phyloP scores from a whole-genome alignment of 805 yeast genomes.

The Danielia reshetovae region DNA sequence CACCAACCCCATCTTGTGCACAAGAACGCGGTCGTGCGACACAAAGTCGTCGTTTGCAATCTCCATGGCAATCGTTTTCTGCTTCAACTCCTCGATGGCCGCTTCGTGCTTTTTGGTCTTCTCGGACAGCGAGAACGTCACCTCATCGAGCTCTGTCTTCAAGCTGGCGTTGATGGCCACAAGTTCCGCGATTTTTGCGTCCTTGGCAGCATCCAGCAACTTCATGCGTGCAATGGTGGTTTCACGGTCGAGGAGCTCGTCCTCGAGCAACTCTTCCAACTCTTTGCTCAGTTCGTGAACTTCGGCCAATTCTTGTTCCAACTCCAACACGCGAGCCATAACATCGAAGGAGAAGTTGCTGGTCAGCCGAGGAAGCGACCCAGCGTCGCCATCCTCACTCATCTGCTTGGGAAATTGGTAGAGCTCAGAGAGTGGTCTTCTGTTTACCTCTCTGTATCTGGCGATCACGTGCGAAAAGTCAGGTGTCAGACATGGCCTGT shows the following conservation, averaged over 20 bases:
- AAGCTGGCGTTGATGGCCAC: constrained; percentile 5
- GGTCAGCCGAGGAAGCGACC: not conserved
- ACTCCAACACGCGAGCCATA: constrained; percentile 25
- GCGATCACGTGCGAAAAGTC: too few relatives aligned
- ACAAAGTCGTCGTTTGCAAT: constrained; percentile 41
- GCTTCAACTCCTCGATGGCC: constrained; percentile 21
- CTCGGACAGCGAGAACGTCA: constrained; percentile 1
- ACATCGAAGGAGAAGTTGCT: constrained; percentile 3
- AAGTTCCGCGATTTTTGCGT: constrained; percentile 18
- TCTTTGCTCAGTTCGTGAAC: constrained; percentile 44
- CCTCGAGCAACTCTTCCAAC: constrained; percentile 42
- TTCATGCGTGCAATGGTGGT: constrained; percentile 17
- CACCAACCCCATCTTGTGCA: constrained; percentile 29
- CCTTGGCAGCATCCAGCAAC: constrained; percentile 15
- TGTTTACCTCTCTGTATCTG: too few relatives aligned
- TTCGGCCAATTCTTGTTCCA: constrained; percentile 36
- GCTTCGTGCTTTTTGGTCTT: constrained; percentile 16
- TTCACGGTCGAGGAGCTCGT: constrained; percentile 37
- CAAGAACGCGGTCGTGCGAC: constrained; percentile 32
- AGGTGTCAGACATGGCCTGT: too few relatives aligned
- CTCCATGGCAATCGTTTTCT: constrained; percentile 36
- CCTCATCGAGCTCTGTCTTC: not conserved
- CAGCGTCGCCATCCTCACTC: constrained; percentile 1
- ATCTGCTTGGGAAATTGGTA: too few relatives aligned
- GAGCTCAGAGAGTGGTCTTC: too few relatives aligned